A percentile compares a stretch with the other conserved stretches of the same genome.
Conservation (phyloP, 2,329 filamentous ascomycete genomes). For the Mycosphaerella sp. region DNA sequence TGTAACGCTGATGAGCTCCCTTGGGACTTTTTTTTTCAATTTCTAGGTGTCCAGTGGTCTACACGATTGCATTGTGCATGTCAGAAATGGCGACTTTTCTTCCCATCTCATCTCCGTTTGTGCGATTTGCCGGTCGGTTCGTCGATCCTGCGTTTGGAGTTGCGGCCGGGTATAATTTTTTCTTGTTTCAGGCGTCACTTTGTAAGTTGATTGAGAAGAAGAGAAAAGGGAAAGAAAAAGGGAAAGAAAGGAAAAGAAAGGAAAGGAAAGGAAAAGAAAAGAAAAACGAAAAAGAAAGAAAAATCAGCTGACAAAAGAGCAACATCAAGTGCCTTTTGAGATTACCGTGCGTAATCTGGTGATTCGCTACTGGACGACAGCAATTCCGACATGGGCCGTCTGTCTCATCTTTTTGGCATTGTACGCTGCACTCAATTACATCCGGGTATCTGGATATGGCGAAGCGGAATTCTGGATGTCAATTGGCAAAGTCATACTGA, state of each 20-base stretch:
- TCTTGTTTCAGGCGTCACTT: slow-evolving; percentile 26
- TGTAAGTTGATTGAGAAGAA: too few relatives aligned
- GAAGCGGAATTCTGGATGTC: slow-evolving; percentile 65
- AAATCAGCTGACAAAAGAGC: neutral
- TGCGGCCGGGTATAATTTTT: slow-evolving; percentile 24
- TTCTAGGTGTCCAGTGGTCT: slow-evolving; percentile 19
- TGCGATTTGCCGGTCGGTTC: slow-evolving; percentile 67
- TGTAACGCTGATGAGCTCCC: slow-evolving; percentile 38
- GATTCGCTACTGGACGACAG: slow-evolving; percentile 50
- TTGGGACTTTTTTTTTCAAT: too few relatives aligned
- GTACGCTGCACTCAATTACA: slow-evolving; percentile 59
- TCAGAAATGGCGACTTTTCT: slow-evolving; percentile 72
- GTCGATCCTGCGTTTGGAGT: slow-evolving; percentile 52
- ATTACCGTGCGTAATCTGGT: slow-evolving; percentile 53
- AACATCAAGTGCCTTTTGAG: slow-evolving; percentile 23
- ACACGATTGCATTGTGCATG: slow-evolving; percentile 38
- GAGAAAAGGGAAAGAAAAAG: too few relatives aligned
- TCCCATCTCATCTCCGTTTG: slow-evolving; percentile 71
- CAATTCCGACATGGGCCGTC: slow-evolving; percentile 50
- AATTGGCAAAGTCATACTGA: slow-evolving; percentile 58
- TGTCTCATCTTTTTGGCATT: slow-evolving; percentile 54
- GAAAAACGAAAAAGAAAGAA: too few relatives aligned
- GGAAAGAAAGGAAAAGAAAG: too few relatives aligned
- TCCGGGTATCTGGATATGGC: slow-evolving; percentile 68
- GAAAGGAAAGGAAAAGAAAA: too few relatives aligned